A percentile compares a stretch with the other conserved stretches of the same genome.
These are phyloP conservation scores for Pelagophyceae sp. DNA, from an alignment of 352 stramenopile genomes.

Conservation along the genomic window DNA sequence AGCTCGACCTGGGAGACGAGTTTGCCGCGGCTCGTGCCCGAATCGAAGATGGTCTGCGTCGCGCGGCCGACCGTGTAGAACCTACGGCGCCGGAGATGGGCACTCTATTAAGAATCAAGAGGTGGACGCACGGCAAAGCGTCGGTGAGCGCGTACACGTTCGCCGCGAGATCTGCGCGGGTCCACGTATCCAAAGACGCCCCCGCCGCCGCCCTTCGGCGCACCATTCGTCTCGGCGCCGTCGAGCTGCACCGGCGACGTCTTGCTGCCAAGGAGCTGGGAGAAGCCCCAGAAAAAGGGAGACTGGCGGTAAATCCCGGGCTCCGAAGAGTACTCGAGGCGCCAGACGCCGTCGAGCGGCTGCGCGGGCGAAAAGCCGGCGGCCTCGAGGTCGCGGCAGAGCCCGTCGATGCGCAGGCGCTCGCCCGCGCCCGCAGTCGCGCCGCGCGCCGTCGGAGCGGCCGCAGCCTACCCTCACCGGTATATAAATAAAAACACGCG, in stretches of 20 bases:
- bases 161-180: not conserved
- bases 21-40: not conserved
- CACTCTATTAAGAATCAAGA: no score
- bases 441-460: not conserved
- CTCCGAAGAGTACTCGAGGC: slow-evolving; percentile 17
- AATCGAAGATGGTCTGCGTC: not conserved
- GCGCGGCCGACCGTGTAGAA: slow-evolving; percentile 7
- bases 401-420: not conserved
- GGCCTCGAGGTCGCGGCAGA: not conserved
- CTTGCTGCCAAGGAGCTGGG: not conserved
- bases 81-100: no score
- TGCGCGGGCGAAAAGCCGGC: not conserved
- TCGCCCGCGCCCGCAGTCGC: not conserved
- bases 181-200: no score
- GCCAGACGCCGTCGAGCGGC: not conserved
- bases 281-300: slow-evolving; percentile 20
- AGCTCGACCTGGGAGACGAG: slow-evolving; percentile 14
- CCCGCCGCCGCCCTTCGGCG: no score
- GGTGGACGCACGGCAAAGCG: not conserved
- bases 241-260: not conserved
- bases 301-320: slow-evolving; percentile 3
- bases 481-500: no score
- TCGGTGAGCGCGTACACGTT: slow-evolving; percentile 10
- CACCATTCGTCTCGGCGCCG: not conserved
- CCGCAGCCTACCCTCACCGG: no score